These are phyloP conservation scores for Litchi chinensis DNA, from an alignment of 345 rosid species.

Conservation along the genomic window DNA sequence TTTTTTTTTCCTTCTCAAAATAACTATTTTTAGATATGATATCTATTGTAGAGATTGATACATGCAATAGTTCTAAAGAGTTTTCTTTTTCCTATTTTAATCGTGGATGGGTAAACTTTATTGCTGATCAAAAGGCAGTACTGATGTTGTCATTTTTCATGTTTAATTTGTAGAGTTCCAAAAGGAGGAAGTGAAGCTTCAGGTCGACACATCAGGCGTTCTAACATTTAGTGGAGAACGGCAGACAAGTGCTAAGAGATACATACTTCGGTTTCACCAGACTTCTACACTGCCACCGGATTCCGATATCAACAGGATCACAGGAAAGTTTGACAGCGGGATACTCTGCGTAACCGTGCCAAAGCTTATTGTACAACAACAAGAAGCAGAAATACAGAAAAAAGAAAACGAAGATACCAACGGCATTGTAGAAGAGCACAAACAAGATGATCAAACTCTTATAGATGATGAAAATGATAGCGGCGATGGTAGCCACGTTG, in stretches of 20 bases:
- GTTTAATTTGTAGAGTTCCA: slow-evolving; percentile 31
- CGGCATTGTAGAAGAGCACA: not conserved
- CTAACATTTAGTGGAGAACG: slow-evolving; percentile 49
- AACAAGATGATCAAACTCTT: not conserved
- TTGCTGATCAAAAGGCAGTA: not conserved
- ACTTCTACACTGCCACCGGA: slow-evolving; percentile 35
- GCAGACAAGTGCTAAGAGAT: slow-evolving; percentile 26
- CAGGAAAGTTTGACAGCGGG: slow-evolving; percentile 35
- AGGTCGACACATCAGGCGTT: slow-evolving; percentile 24
- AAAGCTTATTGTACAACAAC: slow-evolving; percentile 12
- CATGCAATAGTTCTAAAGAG: not conserved
- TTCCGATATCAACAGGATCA: slow-evolving; percentile 31
- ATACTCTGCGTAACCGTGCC: slow-evolving; percentile 48
- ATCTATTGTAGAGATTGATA: too few species aligned
- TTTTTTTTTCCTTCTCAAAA: not conserved
- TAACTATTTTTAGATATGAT: too few species aligned
- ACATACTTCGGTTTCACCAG: slow-evolving; percentile 31
- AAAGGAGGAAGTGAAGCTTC: slow-evolving; percentile 49
- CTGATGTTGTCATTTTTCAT: not conserved
- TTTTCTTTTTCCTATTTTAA: not conserved
- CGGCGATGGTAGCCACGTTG: not conserved
- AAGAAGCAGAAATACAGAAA: not conserved
- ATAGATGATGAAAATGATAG: not conserved
- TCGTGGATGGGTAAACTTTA: too few species aligned
- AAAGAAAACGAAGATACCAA: not conserved